Evolutionary conservation across 169 alveolate genomes (phyloP).

Genomic region (Eimeria brunetti): DNA sequence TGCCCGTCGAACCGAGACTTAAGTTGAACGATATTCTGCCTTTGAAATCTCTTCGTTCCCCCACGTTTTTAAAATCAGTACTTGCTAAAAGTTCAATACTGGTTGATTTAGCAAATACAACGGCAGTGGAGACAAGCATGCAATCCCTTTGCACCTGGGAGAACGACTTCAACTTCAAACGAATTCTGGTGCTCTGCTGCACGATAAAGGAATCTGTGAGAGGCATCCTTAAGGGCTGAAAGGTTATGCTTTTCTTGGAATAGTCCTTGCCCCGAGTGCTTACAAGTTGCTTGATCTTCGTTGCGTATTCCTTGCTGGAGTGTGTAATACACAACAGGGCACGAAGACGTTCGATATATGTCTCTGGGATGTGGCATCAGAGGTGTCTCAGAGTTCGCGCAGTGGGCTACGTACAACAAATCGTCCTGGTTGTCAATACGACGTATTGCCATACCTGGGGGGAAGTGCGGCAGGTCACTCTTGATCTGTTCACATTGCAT

Average conservation of each 20-base stretch:
- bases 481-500: conserved; percentile 38
- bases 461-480: background rate
- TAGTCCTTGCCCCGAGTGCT: background rate
- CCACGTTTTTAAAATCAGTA: background rate
- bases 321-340: background rate
- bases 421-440: background rate
- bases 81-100: background rate
- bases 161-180: conserved; percentile 72
- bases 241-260: conserved; percentile 6
- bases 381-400: background rate
- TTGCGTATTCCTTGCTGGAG: background rate
- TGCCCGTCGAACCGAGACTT: background rate
- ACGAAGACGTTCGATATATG: background rate
- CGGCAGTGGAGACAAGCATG: too few relatives aligned
- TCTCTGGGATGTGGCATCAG: too few relatives aligned
- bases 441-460: background rate
- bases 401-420: background rate
- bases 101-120: background rate
- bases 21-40: background rate
- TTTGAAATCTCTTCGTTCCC: background rate
- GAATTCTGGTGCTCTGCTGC: conserved; percentile 66
- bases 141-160: conserved; percentile 38
- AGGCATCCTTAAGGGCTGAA: background rate
- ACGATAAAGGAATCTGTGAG: conserved; percentile 42
- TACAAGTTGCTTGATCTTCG: background rate